Evolutionary conservation across 306 rosid species (phyloP), one percentile per base, ranked within the genome.

Genomic region (Ammopiptanthus mongolicus): DNA sequence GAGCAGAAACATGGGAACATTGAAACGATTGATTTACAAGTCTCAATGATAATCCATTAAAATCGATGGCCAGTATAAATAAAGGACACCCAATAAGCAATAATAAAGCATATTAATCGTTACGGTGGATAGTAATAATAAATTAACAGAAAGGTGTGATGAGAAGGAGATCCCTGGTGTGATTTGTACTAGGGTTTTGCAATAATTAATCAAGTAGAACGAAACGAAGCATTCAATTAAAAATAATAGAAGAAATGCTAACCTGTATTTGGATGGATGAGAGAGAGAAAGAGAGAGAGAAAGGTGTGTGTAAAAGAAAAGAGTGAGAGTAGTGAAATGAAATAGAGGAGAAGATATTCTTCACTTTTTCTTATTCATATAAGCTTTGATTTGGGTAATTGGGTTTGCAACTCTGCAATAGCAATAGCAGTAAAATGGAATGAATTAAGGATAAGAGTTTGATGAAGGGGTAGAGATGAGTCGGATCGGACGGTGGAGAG

Each of bases 401-500:
- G 5, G 17, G 41, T 66, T 68, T 1, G 28, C 28, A 3, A 28
- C 10, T 66, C 48, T 1, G 28, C 28, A 3, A 28, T n/a, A n/a
- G 21, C 4, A 5, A 6, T 6, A 2, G 23, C 14, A 9, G 57
- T 44, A 41, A 25, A 25, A 14, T 41, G 14, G 13, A 15, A 59
- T 46, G 15, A 44, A 18, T 23, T 2, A 36, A 55, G 83, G 93
- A 88, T 86, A 88, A 88, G 88, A 84, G 66, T 21, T 21, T 3
- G 22, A 81, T 83, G 67, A 18, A 88, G 82, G 87, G 88, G 3
- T 44, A 7, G 31, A 39, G 77, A 42, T 58, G 28, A 1, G 21
- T 14, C 31, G 14, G 31, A 88, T 90, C 93, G 0, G 12, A 90
- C 90, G 90, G 85, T 62, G 0, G n/a, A 58, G 48, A 47, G 0